Evolutionary conservation across 1,139 yeast species (phyloP).

Genomic region (Saccharomycopsis phalli): DNA sequence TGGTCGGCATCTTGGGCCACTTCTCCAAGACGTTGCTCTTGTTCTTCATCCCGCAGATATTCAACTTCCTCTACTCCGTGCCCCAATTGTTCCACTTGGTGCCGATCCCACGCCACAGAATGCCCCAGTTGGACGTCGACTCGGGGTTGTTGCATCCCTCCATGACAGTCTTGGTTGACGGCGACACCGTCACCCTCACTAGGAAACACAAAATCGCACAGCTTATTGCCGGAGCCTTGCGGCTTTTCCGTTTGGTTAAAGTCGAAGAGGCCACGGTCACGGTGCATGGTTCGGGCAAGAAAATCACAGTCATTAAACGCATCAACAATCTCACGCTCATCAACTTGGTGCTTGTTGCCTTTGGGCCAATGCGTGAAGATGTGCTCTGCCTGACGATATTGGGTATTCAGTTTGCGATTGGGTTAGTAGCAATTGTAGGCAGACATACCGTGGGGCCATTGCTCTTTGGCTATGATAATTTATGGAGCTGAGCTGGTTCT

Average conservation of each 20-base stretch:
- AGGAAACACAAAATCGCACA: constrained; percentile 27
- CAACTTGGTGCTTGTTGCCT: constrained; percentile 71
- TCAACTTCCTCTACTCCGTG: constrained; percentile 78
- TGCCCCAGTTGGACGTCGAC: constrained; percentile 63
- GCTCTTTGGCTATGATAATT: constrained; percentile 78
- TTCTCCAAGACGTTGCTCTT: constrained; percentile 85
- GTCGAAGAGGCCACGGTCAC: constrained; percentile 32
- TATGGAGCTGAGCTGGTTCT: constrained; percentile 31
- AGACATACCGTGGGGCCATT: constrained; percentile 84
- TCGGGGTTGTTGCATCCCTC: constrained; percentile 79
- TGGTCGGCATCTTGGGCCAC: constrained; percentile 92
- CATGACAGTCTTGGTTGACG: constrained; percentile 34
- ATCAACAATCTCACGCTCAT: constrained; percentile 83
- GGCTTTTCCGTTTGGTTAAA: constrained; percentile 40
- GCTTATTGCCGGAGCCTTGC: constrained; percentile 28
- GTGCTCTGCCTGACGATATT: constrained; percentile 53
- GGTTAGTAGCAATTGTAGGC: constrained; percentile 54
- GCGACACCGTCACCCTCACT: constrained; percentile 1
- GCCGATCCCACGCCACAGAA: constrained; percentile 92
- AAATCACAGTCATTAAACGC: constrained; percentile 30
- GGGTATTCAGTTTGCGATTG: constrained; percentile 52
- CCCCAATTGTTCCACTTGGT: constrained; percentile 84
- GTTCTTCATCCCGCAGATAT: constrained; percentile 81
- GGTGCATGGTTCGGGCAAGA: constrained; percentile 22
- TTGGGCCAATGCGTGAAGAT: constrained; percentile 88